Conservation (phyloP, 768 basidiomycete species). For the Xerocomellus chrysenteron region DNA sequence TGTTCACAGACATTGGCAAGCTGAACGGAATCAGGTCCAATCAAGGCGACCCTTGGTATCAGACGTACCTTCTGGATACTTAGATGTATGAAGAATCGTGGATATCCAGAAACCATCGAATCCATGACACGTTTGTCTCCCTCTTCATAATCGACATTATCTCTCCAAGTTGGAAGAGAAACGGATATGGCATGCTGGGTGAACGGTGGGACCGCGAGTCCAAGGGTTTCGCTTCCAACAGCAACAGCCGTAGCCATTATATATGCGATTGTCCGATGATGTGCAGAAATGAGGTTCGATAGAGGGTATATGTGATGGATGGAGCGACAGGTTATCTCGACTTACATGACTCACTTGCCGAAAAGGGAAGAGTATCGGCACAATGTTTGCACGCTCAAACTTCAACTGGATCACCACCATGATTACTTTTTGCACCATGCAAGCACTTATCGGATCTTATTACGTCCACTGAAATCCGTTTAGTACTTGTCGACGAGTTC, state of each 20-base stretch:
- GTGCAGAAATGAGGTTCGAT: background rate
- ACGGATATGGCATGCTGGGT: constrained; percentile 91
- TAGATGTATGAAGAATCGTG: constrained; percentile 89
- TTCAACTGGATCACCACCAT: too few species aligned
- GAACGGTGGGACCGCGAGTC: constrained; percentile 59
- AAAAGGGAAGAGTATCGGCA: background rate
- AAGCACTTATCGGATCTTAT: background rate
- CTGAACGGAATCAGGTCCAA: constrained; percentile 39
- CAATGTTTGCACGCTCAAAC: too few species aligned
- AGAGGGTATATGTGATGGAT: background rate
- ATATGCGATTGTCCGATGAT: background rate
- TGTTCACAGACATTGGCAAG: constrained; percentile 74
- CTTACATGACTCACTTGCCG: background rate
- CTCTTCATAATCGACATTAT: constrained; percentile 91
- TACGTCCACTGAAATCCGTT: background rate
- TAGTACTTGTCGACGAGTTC: background rate
- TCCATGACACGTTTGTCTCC: constrained; percentile 78
- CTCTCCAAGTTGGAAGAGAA: constrained; percentile 90
- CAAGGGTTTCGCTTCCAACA: constrained; percentile 32
- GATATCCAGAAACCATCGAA: constrained; percentile 87
- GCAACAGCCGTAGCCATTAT: constrained; percentile 7
- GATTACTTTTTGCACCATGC: background rate
- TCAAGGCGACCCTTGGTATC: background rate
- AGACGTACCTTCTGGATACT: constrained; percentile 78
- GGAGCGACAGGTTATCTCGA: too few species aligned